Evolutionary conservation across 768 basidiomycete genomes (phyloP).

Genomic region (Tylopilus sp.): DNA sequence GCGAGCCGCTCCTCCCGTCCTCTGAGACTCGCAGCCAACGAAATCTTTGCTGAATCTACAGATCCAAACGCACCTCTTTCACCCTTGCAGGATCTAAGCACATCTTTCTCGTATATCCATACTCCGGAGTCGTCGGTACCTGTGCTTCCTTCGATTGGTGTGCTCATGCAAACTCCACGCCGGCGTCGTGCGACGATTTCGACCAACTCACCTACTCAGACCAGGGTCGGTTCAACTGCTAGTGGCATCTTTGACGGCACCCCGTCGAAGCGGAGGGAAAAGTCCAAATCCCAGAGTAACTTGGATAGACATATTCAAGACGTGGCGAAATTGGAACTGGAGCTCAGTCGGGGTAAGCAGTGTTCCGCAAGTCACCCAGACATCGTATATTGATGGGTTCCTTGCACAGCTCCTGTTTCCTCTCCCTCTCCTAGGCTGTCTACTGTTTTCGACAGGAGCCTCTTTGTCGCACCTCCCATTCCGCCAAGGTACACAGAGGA

Average conservation of each 20-base stretch:
- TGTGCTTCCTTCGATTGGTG: constrained; percentile 15
- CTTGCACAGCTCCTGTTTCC: constrained; percentile 31
- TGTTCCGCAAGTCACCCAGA: background rate
- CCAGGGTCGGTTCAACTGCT: constrained; percentile 19
- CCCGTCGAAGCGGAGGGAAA: constrained; percentile 63
- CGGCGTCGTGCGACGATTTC: constrained; percentile 64
- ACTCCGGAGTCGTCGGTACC: constrained; percentile 20
- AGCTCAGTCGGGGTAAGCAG: constrained; percentile 58
- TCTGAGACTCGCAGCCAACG: constrained; percentile 66
- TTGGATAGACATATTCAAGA: constrained; percentile 67
- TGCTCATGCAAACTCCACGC: constrained; percentile 33
- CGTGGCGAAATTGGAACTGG: constrained; percentile 58
- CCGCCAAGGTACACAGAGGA: constrained; percentile 38
- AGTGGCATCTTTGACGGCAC: constrained; percentile 41
- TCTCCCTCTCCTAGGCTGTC: constrained; percentile 54
- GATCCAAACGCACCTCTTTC: constrained; percentile 20
- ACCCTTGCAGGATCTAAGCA: constrained; percentile 17
- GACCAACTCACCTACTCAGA: constrained; percentile 53
- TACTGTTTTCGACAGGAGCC: constrained; percentile 61
- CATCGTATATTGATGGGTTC: constrained; percentile 2
- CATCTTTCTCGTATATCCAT: constrained; percentile 23
- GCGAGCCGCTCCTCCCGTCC: constrained; percentile 39
- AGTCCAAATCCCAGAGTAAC: constrained; percentile 64
- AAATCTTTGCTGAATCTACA: constrained; percentile 55
- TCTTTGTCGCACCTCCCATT: constrained; percentile 59